Evolutionary conservation across 1,284 basidiomycete species (phyloP).

Genomic region (Ceratobasidium sp.): DNA sequence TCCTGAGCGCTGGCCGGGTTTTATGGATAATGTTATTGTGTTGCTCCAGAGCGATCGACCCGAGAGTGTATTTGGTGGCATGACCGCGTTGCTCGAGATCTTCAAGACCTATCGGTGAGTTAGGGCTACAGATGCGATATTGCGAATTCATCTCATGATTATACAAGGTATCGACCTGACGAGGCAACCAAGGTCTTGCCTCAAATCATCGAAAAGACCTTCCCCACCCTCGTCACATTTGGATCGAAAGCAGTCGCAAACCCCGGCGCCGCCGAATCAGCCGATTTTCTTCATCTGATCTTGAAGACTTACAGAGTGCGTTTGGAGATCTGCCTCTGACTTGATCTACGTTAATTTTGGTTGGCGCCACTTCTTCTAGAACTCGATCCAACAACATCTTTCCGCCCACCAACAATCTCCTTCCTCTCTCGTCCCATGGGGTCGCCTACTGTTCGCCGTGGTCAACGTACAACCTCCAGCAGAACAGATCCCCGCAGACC

Average conservation of each 20-base stretch:
- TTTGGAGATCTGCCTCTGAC: neutral
- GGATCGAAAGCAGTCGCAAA: constrained; percentile 72
- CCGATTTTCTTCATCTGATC: constrained; percentile 83
- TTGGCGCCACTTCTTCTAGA: constrained; percentile 55
- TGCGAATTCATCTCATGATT: neutral
- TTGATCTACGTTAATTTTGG: neutral
- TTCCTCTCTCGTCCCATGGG: constrained; percentile 86
- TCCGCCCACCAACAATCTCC: constrained; percentile 78
- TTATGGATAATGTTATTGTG: constrained; percentile 73
- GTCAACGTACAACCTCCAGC: constrained; percentile 76
- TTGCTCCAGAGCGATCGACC: constrained; percentile 75
- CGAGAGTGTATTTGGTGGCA: constrained; percentile 81
- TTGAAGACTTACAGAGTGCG: constrained; percentile 77
- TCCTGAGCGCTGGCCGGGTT: constrained; percentile 77
- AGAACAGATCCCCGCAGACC: constrained; percentile 75
- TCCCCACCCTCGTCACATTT: constrained; percentile 79
- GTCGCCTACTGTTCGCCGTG: constrained; percentile 81
- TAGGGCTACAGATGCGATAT: neutral
- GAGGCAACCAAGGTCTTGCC: constrained; percentile 62
- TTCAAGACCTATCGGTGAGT: constrained; percentile 76
- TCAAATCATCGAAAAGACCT: constrained; percentile 70
- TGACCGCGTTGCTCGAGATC: constrained; percentile 79
- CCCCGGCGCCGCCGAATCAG: constrained; percentile 70
- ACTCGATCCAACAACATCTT: constrained; percentile 78
- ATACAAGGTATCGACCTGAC: constrained; percentile 67